Conservation (phyloP, 164 flowering plant species). For the Cinnamomum micranthum region DNA sequence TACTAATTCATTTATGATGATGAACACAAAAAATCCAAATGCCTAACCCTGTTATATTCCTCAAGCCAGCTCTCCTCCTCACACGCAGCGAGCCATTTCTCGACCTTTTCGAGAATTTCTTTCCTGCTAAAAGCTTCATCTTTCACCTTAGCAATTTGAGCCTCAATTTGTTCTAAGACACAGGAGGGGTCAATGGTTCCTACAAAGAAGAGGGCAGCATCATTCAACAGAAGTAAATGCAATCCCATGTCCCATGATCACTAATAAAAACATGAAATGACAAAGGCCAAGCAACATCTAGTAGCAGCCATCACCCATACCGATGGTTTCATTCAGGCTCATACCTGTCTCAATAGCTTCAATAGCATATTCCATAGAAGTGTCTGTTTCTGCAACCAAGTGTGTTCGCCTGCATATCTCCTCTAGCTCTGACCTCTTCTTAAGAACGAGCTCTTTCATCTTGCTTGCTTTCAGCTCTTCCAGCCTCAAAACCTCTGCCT, state of each 20-base stretch:
- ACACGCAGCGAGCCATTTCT: conserved; percentile 74
- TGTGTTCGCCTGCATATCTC: conserved; percentile 75
- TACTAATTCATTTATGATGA: background rate
- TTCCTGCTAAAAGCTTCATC: conserved; percentile 70
- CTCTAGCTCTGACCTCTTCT: conserved; percentile 78
- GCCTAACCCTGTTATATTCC: conserved; percentile 66
- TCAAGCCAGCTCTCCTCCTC: conserved; percentile 92
- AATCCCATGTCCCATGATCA: background rate
- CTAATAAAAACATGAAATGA: background rate
- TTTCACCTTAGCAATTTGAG: conserved; percentile 55
- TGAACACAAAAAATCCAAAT: background rate
- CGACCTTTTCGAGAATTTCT: conserved; percentile 79
- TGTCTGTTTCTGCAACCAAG: conserved; percentile 53
- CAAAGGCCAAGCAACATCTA: background rate
- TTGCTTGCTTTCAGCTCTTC: conserved; percentile 84
- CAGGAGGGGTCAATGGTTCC: conserved; percentile 48
- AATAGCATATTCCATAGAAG: conserved; percentile 46
- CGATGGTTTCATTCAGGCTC: background rate
- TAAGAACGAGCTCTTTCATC: conserved; percentile 90
- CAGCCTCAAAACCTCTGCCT: conserved; percentile 74
- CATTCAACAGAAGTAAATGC: background rate
- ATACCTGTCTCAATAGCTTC: conserved; percentile 81
- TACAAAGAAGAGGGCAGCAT: conserved; percentile 18
- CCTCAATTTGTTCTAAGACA: conserved; percentile 53
- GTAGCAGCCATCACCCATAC: background rate